These are phyloP conservation scores for Trichoderma afroharzianum DNA, from an alignment of 2,329 filamentous ascomycete genomes.

Conservation along the genomic window DNA sequence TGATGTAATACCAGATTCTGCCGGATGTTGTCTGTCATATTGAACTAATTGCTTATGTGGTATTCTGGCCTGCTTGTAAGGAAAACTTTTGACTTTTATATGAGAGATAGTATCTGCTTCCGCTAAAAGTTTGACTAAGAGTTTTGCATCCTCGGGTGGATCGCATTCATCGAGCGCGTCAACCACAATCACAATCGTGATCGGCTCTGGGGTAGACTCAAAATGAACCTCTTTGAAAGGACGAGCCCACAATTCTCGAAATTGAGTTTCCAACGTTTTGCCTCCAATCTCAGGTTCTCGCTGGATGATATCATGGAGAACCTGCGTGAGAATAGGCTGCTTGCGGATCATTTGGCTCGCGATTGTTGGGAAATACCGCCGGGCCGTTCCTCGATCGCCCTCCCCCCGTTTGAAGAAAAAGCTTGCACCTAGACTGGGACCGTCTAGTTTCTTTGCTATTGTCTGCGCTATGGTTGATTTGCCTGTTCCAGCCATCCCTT, in stretches of 20 bases:
- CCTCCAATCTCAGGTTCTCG: not conserved
- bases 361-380: not conserved
- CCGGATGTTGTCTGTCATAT: not conserved
- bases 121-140: not conserved
- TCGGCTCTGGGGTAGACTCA: not conserved
- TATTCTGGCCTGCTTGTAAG: not conserved
- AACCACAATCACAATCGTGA: not conserved
- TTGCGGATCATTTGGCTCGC: not conserved
- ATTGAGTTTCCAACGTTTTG: not conserved
- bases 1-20: not conserved
- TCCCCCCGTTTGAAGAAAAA: slow-evolving; percentile 8
- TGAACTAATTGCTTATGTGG: not conserved
- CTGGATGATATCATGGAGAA: not conserved
- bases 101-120: too few relatives aligned
- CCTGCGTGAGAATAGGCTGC: not conserved
- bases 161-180: slow-evolving; percentile 3
- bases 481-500: not conserved
- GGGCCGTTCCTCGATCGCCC: not conserved
- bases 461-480: not conserved
- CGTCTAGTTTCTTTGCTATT: not conserved
- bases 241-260: not conserved
- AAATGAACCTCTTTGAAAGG: not conserved
- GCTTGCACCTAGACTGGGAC: not conserved
- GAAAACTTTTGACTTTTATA: not conserved
- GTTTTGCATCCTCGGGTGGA: not conserved